Base-by-base conservation (phyloP, 345 rosid genomes). In the Cardamine resedifolia region DNA sequence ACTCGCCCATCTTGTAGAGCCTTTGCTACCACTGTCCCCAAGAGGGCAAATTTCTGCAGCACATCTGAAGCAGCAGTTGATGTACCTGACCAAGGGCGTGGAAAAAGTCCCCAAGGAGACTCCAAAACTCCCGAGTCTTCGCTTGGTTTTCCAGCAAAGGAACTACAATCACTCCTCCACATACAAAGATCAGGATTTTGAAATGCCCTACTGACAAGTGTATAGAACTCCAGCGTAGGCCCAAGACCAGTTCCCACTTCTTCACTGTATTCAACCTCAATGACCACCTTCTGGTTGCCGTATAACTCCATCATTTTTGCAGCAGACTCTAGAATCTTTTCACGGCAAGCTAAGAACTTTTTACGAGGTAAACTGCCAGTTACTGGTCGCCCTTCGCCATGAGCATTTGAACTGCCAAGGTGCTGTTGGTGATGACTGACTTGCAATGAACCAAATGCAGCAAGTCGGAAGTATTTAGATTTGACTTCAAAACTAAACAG, bases 201-300 rank as follows among this genome's bases (percentile, higher is more conserved):
- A 85, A 91, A 87, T 81, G 87, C 98, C 34, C 79, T 89, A 79
- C 97, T 85, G 56, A 94, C 92, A 60, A 91, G 81, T 39, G 98
- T 91, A 71, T 84, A 94, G 68, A 91, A 94, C 82, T 94, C 98
- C 81, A 94, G 73, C 10, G 97, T 94, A 34, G 98, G 98, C 78
- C 98, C 98, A 73, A 94, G 97, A 72, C 98, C 98, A 15, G 96
- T 89, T 50, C 98, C 98, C 6, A 94, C 96, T 87, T 94, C 98
- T 79, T 88, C 98, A 77, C 75, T 75, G 71, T 91, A 94, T 68
- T 85, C 90, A 58, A 94, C 95, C 76, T 94, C 98, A 68, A 94
- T 68, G 19, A 88, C 87, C 38, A 79, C 87, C 66, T 85, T 91
- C 58, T 80, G 83, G 48, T 23, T 62, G 14, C 88, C 85, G 72